A percentile compares a stretch with the other conserved stretches of the same genome.
These are phyloP conservation scores for Trichophyton equinum DNA, from an alignment of 2,329 filamentous ascomycete genomes.

Conservation along the genomic window DNA sequence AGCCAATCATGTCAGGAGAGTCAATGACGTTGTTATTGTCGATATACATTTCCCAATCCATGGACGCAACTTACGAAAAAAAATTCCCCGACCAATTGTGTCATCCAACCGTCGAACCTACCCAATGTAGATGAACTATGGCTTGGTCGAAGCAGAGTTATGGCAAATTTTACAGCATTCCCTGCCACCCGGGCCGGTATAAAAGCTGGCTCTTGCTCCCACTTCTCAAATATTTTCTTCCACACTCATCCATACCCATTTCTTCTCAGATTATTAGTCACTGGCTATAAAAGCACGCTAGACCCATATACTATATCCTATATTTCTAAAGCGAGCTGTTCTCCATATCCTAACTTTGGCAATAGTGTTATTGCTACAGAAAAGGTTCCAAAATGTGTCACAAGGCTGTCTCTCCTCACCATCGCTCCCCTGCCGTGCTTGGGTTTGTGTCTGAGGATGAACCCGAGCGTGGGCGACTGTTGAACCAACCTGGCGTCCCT, in stretches of 20 bases:
- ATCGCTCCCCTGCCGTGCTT: too few relatives aligned
- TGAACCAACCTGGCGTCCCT: not conserved
- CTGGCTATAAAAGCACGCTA: not conserved
- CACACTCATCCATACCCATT: not conserved
- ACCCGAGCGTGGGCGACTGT: not conserved
- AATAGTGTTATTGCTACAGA: too few relatives aligned
- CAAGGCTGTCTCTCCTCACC: too few relatives aligned
- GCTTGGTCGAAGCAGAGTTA: not conserved
- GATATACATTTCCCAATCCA: too few relatives aligned
- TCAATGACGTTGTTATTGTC: too few relatives aligned
- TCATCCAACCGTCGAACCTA: not conserved
- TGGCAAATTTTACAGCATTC: not conserved
- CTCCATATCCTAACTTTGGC: too few relatives aligned
- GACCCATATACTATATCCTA: not conserved
- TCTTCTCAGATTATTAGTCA: not conserved
- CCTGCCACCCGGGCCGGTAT: not conserved
- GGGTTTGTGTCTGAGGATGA: too few relatives aligned
- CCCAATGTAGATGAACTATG: not conserved
- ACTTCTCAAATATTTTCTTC: not conserved
- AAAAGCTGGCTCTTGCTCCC: not conserved
- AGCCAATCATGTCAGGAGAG: too few relatives aligned
- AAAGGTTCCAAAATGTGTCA: too few relatives aligned
- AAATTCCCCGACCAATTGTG: not conserved
- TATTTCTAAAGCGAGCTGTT: too few relatives aligned
- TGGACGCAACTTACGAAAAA: not conserved